Evolutionary conservation across 805 yeast species (phyloP).

Genomic region (Helenozyma rhizophorensis): DNA sequence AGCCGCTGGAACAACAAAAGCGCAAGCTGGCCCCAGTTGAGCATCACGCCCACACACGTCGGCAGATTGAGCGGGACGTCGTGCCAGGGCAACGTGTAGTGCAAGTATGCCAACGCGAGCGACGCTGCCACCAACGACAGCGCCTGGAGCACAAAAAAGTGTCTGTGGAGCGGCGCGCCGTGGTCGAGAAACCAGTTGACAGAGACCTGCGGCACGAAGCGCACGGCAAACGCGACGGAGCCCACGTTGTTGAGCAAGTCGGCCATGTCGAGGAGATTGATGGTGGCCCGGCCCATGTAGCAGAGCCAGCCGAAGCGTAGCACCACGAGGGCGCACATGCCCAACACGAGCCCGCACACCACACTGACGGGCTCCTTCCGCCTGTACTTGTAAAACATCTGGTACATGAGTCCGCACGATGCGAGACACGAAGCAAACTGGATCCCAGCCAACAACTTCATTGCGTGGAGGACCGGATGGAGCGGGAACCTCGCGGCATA

Average conservation of each 20-base stretch:
- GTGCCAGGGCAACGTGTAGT: constrained; percentile 2
- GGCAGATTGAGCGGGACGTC: constrained; percentile 9
- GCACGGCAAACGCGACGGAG: constrained; percentile 5
- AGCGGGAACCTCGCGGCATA: constrained; percentile 12
- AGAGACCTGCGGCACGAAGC: constrained; percentile 13
- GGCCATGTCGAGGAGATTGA: constrained; percentile 12
- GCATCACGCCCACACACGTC: constrained; percentile 1
- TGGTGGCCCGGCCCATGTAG: constrained; percentile 5
- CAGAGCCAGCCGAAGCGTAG: constrained; percentile 2
- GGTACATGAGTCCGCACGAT: constrained; percentile 1
- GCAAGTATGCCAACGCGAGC: no score
- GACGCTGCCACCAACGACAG: not conserved
- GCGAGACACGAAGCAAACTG: constrained; percentile 1
- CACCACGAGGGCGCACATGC: not conserved
- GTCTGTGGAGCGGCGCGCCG: constrained; percentile 1
- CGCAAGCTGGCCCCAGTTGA: constrained; percentile 1
- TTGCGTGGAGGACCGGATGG: constrained; percentile 2
- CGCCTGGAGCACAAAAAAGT: constrained; percentile 1
- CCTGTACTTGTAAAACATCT: constrained; percentile 2
- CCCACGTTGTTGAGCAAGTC: constrained; percentile 11
- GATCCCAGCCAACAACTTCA: not conserved
- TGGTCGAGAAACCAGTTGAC: constrained; percentile 11
- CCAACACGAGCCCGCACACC: constrained; percentile 7
- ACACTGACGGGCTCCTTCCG: constrained; percentile 9
- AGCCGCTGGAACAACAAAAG: constrained; percentile 5